phyloP scores from a whole-genome alignment of 371 early-diverging fungal genomes.

The Syncephalastrum contaminatum region DNA sequence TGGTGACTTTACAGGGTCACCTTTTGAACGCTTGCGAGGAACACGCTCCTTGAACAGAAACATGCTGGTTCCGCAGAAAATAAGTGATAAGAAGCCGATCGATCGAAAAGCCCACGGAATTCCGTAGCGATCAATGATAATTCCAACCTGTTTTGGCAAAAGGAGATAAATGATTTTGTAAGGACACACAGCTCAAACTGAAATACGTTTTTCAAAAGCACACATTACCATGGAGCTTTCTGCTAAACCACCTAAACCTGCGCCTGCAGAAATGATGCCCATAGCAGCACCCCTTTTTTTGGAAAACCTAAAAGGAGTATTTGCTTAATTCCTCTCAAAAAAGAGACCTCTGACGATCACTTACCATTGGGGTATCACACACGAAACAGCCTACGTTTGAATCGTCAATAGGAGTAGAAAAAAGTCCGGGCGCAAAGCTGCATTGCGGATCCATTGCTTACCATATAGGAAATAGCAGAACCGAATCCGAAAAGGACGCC shows the following conservation, averaged over 20 bases:
- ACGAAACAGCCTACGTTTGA: conserved; percentile 18
- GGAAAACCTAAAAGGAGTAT: conserved; percentile 27
- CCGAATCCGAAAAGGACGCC: conserved; percentile 52
- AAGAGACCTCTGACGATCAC: too few relatives aligned
- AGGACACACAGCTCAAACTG: too few relatives aligned
- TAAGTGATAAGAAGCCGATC: conserved; percentile 34
- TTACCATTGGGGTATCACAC: conserved; percentile 36
- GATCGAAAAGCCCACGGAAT: conserved; percentile 39
- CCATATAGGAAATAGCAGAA: conserved; percentile 37
- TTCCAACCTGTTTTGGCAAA: neutral
- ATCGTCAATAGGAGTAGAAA: too few relatives aligned
- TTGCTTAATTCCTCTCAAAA: too few relatives aligned
- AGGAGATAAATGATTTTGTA: neutral
- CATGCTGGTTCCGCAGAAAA: conserved; percentile 29
- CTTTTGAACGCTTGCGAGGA: conserved; percentile 17
- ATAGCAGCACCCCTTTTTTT: conserved; percentile 55
- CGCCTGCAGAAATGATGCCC: conserved; percentile 76
- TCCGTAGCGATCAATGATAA: conserved; percentile 25
- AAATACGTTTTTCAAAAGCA: too few relatives aligned
- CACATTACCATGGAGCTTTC: conserved; percentile 34
- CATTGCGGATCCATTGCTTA: conserved; percentile 4
- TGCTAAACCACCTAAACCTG: conserved; percentile 71
- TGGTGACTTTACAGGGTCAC: conserved; percentile 21
- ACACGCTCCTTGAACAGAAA: conserved; percentile 33
- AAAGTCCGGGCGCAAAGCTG: too few relatives aligned